Evolutionary conservation across 371 early-diverging fungal species (phyloP).

Genomic region (Actinomucor elegans): DNA sequence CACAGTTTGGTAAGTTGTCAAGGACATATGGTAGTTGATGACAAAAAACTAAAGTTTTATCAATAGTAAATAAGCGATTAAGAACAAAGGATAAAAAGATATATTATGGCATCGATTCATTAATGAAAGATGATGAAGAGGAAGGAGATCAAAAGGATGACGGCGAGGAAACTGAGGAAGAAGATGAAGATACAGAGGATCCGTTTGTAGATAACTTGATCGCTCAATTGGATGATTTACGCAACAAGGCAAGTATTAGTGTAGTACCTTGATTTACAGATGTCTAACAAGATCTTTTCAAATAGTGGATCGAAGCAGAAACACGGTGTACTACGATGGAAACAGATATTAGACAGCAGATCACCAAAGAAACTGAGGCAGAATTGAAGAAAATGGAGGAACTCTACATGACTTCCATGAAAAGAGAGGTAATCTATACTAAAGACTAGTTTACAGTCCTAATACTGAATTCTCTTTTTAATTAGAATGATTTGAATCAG

Average conservation of each 20-base stretch:
- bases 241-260: slow-evolving; percentile 38
- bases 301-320: slow-evolving; percentile 57
- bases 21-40: not conserved
- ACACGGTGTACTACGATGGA: slow-evolving; percentile 55
- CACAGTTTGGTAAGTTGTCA: not conserved
- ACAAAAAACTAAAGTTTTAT: no score
- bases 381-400: slow-evolving; percentile 46
- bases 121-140: slow-evolving; percentile 3
- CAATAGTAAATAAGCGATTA: not conserved
- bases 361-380: slow-evolving; percentile 45
- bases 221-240: slow-evolving; percentile 45
- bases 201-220: slow-evolving; percentile 47
- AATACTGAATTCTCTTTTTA: no score
- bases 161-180: not conserved
- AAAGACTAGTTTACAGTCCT: no score
- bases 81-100: slow-evolving; percentile 6
- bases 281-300: not conserved
- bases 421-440: slow-evolving; percentile 27
- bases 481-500: no score
- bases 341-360: slow-evolving; percentile 52
- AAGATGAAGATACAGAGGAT: slow-evolving; percentile 24
- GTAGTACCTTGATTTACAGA: not conserved
- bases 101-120: slow-evolving; percentile 2
- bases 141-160: not conserved
- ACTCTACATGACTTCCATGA: slow-evolving; percentile 33